phyloP scores from a whole-genome alignment of 2,329 filamentous ascomycete genomes.

The Penicillium sclerotigenum region DNA sequence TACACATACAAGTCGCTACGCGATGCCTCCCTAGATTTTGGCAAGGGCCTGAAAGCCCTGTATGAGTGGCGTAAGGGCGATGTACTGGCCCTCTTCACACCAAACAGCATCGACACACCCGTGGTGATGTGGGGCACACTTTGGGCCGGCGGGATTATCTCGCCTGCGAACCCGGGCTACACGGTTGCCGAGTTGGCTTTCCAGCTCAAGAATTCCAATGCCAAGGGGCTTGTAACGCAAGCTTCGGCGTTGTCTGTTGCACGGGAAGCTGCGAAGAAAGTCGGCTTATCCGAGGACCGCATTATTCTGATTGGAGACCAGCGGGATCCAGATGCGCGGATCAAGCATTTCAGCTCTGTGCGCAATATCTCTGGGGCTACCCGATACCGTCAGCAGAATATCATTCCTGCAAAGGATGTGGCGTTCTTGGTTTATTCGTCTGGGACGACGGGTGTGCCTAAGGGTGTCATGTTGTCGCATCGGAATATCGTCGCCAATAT shows the following conservation, averaged over 20 bases:
- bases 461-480: constrained; percentile 86
- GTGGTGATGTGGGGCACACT: constrained; percentile 72
- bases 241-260: constrained; percentile 62
- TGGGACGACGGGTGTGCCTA: constrained; percentile 86
- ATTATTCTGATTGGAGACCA: constrained; percentile 71
- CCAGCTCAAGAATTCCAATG: constrained; percentile 75
- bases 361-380: constrained; percentile 60
- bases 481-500: constrained; percentile 76
- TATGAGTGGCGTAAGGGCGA: constrained; percentile 82
- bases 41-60: constrained; percentile 68
- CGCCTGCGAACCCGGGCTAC: constrained; percentile 86
- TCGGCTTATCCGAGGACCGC: constrained; percentile 66
- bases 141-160: constrained; percentile 78
- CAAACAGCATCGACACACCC: constrained; percentile 82
- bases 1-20: constrained; percentile 71
- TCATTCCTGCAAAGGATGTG: constrained; percentile 68
- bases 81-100: constrained; percentile 76
- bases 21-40: constrained; percentile 68
- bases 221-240: constrained; percentile 74
- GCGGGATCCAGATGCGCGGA: constrained; percentile 54
- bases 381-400: constrained; percentile 58
- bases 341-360: constrained; percentile 71
- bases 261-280: constrained; percentile 64
- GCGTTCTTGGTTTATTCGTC: constrained; percentile 85
- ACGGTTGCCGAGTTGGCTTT: constrained; percentile 78